Percentiles rank a stretch among this genome's conserved stretches.
These are phyloP conservation scores for Linum usitatissimum DNA, from an alignment of 345 rosid genomes.

Conservation along the genomic window DNA sequence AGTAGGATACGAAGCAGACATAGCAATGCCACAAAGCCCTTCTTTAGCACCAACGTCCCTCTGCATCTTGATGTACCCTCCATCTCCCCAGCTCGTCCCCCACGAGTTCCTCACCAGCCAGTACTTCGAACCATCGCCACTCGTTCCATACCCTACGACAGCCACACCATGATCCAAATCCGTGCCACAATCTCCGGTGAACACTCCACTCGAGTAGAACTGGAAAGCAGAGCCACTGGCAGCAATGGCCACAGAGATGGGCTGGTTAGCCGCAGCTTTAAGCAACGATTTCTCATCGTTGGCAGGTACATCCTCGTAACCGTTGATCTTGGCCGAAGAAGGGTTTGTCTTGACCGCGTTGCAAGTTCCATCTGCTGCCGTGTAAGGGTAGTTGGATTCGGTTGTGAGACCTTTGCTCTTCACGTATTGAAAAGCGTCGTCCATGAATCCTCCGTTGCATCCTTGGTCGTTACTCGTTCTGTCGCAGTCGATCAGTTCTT, in stretches of 20 bases:
- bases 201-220: constrained; percentile 1
- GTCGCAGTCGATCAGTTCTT: constrained; percentile 3
- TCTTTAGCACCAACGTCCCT: neutral
- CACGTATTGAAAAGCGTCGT: neutral
- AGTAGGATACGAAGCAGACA: neutral
- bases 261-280: neutral
- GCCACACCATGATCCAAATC: constrained; percentile 1
- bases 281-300: neutral
- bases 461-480: neutral
- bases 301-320: neutral
- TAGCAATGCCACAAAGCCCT: neutral
- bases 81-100: neutral
- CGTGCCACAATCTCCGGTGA: neutral
- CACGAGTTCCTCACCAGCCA: constrained; percentile 7
- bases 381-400: constrained; percentile 1
- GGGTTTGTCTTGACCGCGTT: neutral
- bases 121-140: neutral
- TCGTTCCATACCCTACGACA: neutral
- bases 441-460: neutral
- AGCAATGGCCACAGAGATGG: neutral
- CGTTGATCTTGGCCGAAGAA: neutral
- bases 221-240: constrained; percentile 1
- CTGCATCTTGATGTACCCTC: neutral
- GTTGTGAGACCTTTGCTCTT: neutral
- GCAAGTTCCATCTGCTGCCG: constrained; percentile 1